Percentiles rank a stretch among this genome's conserved stretches.
Conservation (phyloP, 2,329 filamentous ascomycete genomes). For the Periconia macrospinosa region DNA sequence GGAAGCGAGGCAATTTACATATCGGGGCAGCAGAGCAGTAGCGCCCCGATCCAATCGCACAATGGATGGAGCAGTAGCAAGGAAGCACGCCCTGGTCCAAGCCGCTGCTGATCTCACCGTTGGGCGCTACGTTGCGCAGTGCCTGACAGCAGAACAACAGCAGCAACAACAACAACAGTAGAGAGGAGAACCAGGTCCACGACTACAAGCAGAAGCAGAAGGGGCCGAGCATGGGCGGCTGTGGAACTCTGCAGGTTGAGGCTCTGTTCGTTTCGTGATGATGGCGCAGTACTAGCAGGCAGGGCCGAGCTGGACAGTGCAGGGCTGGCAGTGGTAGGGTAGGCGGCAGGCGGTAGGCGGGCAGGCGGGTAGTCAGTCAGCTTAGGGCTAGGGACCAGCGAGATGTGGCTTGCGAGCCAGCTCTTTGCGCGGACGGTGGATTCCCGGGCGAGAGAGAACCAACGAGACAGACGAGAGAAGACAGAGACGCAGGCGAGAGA, state of each 20-base stretch:
- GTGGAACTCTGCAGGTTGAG: constrained; percentile 17
- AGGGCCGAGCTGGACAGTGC: too few relatives aligned
- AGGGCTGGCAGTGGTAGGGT: too few relatives aligned
- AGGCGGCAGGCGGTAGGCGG: not conserved
- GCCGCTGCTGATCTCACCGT: constrained; percentile 28
- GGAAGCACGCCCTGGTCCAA: not conserved
- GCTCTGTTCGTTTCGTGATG: constrained; percentile 18
- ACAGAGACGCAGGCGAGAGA: constrained; percentile 13
- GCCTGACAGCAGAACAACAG: constrained; percentile 28
- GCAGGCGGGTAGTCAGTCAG: constrained; percentile 28
- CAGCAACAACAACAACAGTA: too few relatives aligned
- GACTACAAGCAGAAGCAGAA: too few relatives aligned
- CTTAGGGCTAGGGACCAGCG: constrained; percentile 8
- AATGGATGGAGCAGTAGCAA: constrained; percentile 20
- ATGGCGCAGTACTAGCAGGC: not conserved
- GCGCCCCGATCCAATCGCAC: too few relatives aligned
- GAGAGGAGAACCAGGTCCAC: too few relatives aligned
- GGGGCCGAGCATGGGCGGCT: not conserved
- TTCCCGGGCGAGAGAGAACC: constrained; percentile 15
- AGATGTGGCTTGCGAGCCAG: constrained; percentile 2
- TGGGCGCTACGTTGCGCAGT: constrained; percentile 38
- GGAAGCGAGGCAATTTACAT: not conserved
- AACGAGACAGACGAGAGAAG: too few relatives aligned
- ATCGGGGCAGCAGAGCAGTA: too few relatives aligned
- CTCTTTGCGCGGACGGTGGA: not conserved